Evolutionary conservation across 1,139 yeast genomes (phyloP), one percentile per base, ranked within the genome.

Genomic region (Kodamaea plutei): DNA sequence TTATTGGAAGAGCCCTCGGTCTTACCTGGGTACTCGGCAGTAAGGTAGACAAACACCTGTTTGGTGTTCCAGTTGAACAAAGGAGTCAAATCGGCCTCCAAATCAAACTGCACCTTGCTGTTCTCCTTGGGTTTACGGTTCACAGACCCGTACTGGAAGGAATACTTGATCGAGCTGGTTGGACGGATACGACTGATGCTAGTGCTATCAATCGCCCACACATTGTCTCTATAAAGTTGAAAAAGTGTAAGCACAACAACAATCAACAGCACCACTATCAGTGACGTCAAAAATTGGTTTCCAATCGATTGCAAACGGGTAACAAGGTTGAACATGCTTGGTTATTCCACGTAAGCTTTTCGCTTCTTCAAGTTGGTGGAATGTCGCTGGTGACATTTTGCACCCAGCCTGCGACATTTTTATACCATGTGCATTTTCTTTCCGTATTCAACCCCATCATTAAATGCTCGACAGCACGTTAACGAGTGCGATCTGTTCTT

Each of bases 11-110:
- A 63, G 3, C 60, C 69, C 2, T 52, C 56, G 23, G 61, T 61
- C 43, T 69, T 70, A 2, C 91, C 91, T 8, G 81, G 79, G 50
- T 89, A 88, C 48, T 87, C 93, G 2, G 95, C 96, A 2, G 95
- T 84, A 39, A 91, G 66, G 49, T 89, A 91, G 4, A 83, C 84
- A 53, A 91, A 89, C 13, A 91, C 77, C 56, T 91, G 98, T 52
- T 91, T 91, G 8, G 98, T 91, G 59, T 91, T 91, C 96, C 97
- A 91, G 56, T 84, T 88, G 72, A 89, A 89, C 35, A 91, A 66
- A 1, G 88, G 79, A 1, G 83, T 55, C 45, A 91, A 61, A 44
- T 68, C 73, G 2, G 71, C 73, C 7, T 76, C 76, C 36, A 91
- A 62, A 52, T 87, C 95, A 50, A 89, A 88, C 11, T 61, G 61